Conservation (phyloP, 805 yeast genomes). For the Starmerella scarabaei region DNA sequence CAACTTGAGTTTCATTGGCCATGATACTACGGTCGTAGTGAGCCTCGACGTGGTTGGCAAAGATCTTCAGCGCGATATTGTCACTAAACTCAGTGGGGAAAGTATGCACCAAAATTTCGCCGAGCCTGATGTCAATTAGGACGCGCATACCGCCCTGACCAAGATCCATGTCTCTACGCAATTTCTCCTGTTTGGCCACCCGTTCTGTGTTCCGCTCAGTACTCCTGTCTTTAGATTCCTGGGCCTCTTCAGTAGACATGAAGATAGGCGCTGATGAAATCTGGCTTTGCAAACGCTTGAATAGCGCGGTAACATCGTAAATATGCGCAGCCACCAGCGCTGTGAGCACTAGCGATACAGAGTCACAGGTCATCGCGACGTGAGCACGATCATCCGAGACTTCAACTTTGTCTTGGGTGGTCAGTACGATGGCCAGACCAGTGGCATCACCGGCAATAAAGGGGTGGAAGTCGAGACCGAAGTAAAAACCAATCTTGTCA, state of each 20-base stretch:
- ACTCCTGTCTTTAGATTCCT: neutral
- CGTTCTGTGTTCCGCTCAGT: neutral
- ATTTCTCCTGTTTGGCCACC: neutral
- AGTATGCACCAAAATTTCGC: constrained; percentile 43
- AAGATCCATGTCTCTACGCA: neutral
- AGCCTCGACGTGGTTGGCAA: constrained; percentile 22
- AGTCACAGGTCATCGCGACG: constrained; percentile 29
- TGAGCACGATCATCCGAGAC: constrained; percentile 44
- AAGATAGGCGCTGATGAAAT: constrained; percentile 13
- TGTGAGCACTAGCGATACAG: constrained; percentile 54
- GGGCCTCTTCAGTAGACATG: constrained; percentile 5
- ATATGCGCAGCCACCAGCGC: constrained; percentile 77
- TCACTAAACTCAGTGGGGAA: constrained; percentile 78
- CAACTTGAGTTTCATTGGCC: constrained; percentile 30
- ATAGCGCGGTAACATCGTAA: constrained; percentile 51
- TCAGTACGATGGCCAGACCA: constrained; percentile 41
- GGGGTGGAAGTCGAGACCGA: constrained; percentile 74
- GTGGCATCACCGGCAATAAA: constrained; percentile 52
- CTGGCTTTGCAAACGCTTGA: constrained; percentile 19
- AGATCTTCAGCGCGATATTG: constrained; percentile 50
- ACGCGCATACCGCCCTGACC: constrained; percentile 46
- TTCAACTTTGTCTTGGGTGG: constrained; percentile 40
- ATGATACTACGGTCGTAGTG: constrained; percentile 21
- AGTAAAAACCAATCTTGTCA: constrained; percentile 42
- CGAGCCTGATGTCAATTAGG: constrained; percentile 49